phyloP scores from a whole-genome alignment of 495 filamentous ascomycete species.

The Hyaloscypha finlandica region DNA sequence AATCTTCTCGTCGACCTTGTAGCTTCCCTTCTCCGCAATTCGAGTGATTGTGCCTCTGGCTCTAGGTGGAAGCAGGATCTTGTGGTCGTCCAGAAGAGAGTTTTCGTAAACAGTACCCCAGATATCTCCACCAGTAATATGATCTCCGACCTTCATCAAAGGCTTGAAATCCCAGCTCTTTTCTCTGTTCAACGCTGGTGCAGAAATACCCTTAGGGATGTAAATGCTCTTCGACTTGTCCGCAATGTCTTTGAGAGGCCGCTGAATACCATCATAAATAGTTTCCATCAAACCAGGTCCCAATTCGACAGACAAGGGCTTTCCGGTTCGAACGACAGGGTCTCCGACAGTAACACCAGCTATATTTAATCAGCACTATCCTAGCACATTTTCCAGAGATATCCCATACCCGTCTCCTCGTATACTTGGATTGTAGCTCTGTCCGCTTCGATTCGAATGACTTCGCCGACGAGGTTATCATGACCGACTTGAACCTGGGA shows the following conservation, averaged over 20 bases:
- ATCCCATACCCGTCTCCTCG: slow-evolving; percentile 84
- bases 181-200: slow-evolving; percentile 82
- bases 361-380: slow-evolving; percentile 37
- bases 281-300: slow-evolving; percentile 98
- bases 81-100: slow-evolving; percentile 91
- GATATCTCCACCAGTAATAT: slow-evolving; percentile 93
- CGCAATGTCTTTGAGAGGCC: slow-evolving; percentile 84
- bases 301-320: slow-evolving; percentile 95
- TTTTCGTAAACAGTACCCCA: slow-evolving; percentile 96
- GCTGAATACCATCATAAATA: slow-evolving; percentile 99
- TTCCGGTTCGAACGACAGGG: slow-evolving; percentile 84
- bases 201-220: slow-evolving; percentile 92
- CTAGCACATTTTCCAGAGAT: slow-evolving; percentile 13
- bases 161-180: slow-evolving; percentile 97
- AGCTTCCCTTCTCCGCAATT: slow-evolving; percentile 84
- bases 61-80: slow-evolving; percentile 90
- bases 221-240: slow-evolving; percentile 82
- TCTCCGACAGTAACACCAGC: slow-evolving; percentile 97
- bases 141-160: slow-evolving; percentile 87
- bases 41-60: slow-evolving; percentile 88
- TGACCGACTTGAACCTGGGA: slow-evolving; percentile 83
- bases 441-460: slow-evolving; percentile 95
- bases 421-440: slow-evolving; percentile 98
- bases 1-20: slow-evolving; percentile 92
- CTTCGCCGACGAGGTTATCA: slow-evolving; percentile 88